Evolutionary conservation across 306 rosid genomes (phyloP).

Genomic region (Pyrus communis): DNA sequence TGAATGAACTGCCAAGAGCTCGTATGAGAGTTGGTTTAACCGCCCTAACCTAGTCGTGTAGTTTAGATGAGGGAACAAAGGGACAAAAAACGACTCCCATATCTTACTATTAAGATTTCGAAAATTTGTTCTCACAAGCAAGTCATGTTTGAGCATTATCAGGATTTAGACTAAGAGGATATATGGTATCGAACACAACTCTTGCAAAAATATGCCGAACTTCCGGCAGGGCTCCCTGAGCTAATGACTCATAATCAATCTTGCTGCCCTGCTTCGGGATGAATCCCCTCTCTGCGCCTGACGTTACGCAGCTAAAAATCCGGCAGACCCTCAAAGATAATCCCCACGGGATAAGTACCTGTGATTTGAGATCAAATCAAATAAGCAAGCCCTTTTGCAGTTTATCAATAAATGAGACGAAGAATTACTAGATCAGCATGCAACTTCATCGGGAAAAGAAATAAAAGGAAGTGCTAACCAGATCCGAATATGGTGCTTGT

Average conservation of each 20-base stretch:
- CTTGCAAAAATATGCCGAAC: slow-evolving; percentile 64
- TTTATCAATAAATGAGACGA: background rate
- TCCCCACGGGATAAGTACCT: slow-evolving; percentile 67
- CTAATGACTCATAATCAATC: slow-evolving; percentile 45
- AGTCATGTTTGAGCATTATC: slow-evolving; percentile 1
- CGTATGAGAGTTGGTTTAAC: background rate
- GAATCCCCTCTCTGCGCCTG: slow-evolving; percentile 15
- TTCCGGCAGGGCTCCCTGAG: slow-evolving; percentile 42
- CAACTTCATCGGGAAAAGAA: background rate
- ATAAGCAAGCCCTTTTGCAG: background rate
- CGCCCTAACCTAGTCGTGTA: background rate
- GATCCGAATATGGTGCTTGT: slow-evolving; percentile 70
- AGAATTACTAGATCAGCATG: background rate
- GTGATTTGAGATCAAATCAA: slow-evolving; percentile 15
- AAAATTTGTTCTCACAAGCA: slow-evolving; percentile 4
- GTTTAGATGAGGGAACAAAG: background rate
- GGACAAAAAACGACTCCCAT: background rate
- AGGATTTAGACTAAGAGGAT: slow-evolving; percentile 35
- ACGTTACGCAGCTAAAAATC: slow-evolving; percentile 43
- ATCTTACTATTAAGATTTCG: background rate
- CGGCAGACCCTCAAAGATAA: slow-evolving; percentile 42
- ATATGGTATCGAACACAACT: slow-evolving; percentile 62
- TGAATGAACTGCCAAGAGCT: background rate
- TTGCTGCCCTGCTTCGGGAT: slow-evolving; percentile 47
- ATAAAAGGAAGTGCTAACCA: slow-evolving; percentile 30